These are phyloP conservation scores for Chaetothyriales sp. DNA, from an alignment of 2,329 filamentous ascomycete species.

Conservation along the genomic window DNA sequence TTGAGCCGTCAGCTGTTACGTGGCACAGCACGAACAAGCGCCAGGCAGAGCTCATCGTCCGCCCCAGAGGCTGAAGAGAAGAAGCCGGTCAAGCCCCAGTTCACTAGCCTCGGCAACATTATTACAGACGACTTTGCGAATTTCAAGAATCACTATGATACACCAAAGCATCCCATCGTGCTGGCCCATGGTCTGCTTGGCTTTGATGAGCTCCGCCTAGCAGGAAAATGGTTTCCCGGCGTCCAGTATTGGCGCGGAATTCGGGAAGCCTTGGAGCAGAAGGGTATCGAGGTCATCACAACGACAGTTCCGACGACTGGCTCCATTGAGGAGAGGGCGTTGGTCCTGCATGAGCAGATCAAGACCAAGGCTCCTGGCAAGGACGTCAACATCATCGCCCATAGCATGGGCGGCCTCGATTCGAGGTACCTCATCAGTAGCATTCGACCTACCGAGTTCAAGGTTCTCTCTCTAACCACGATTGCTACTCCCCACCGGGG, in stretches of 20 bases:
- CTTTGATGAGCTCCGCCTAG: constrained; percentile 49
- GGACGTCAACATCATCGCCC: constrained; percentile 52
- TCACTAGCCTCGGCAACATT: constrained; percentile 33
- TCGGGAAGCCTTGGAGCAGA: constrained; percentile 41
- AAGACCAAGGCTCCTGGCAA: constrained; percentile 35
- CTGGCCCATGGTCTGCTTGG: constrained; percentile 53
- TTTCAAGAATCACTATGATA: constrained; percentile 45
- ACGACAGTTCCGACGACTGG: constrained; percentile 46
- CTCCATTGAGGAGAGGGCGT: constrained; percentile 45
- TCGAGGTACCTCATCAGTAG: constrained; percentile 51
- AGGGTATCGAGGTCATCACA: constrained; percentile 48
- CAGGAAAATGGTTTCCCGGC: constrained; percentile 40
- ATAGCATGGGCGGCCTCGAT: constrained; percentile 47
- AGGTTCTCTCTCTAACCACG: constrained; percentile 57
- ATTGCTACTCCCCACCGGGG: constrained; percentile 48
- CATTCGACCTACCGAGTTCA: constrained; percentile 50
- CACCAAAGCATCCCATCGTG: constrained; percentile 45
- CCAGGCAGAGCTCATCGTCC: no score
- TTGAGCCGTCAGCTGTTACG: no score
- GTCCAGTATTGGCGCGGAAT: constrained; percentile 54
- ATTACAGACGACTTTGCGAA: constrained; percentile 51
- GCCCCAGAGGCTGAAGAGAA: not conserved
- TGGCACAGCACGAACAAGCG: no score
- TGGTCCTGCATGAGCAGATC: constrained; percentile 41
- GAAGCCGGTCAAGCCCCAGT: not conserved